These are phyloP conservation scores for Kandelia obovata DNA, from an alignment of 345 rosid species.

Conservation along the genomic window DNA sequence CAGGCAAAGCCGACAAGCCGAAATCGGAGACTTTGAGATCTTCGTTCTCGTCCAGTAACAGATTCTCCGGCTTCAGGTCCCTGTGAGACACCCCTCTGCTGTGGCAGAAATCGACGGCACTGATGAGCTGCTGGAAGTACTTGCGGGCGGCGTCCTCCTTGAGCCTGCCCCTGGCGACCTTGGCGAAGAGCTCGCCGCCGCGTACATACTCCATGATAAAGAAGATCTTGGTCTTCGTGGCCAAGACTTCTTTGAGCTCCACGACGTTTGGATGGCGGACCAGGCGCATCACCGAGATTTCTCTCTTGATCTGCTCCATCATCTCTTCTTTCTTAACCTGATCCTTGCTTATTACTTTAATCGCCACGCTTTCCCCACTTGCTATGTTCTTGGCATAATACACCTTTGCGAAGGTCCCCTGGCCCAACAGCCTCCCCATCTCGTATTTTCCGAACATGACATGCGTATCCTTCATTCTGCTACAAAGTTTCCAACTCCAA, in stretches of 20 bases:
- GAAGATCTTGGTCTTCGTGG: slow-evolving; percentile 29
- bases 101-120: slow-evolving; percentile 32
- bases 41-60: slow-evolving; percentile 19
- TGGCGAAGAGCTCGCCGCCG: slow-evolving; percentile 35
- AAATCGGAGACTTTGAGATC: slow-evolving; percentile 22
- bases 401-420: slow-evolving; percentile 30
- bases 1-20: slow-evolving; percentile 29
- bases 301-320: slow-evolving; percentile 32
- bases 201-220: slow-evolving; percentile 27
- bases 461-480: slow-evolving; percentile 16
- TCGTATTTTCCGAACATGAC: slow-evolving; percentile 27
- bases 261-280: slow-evolving; percentile 30
- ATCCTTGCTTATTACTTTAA: slow-evolving; percentile 26
- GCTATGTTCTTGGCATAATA: slow-evolving; percentile 21
- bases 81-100: slow-evolving; percentile 30
- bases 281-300: slow-evolving; percentile 24
- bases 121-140: slow-evolving; percentile 28
- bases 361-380: slow-evolving; percentile 27
- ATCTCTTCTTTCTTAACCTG: slow-evolving; percentile 29
- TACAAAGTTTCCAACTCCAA: not conserved
- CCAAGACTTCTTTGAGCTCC: slow-evolving; percentile 26
- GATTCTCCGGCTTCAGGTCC: slow-evolving; percentile 32
- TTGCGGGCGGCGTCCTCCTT: slow-evolving; percentile 25
- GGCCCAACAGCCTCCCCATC: slow-evolving; percentile 26
- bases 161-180: slow-evolving; percentile 25